These are phyloP conservation scores for Graphilbum ipis-grandicollis DNA, from an alignment of 2,329 filamentous ascomycete genomes.

Conservation along the genomic window DNA sequence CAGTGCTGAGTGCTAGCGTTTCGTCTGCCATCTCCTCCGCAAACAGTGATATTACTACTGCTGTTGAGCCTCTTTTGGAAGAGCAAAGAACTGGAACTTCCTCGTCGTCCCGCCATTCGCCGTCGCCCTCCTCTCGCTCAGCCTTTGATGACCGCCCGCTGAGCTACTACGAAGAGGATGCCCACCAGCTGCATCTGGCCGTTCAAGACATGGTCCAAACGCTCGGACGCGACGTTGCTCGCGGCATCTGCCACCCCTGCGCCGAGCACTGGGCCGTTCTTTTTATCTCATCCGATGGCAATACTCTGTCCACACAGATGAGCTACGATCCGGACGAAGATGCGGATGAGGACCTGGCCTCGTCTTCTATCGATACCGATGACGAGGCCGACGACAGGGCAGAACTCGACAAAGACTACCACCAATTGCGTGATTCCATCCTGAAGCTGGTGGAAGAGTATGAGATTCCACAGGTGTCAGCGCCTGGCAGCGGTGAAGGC, in stretches of 20 bases:
- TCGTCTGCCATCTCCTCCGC: slow-evolving; percentile 57
- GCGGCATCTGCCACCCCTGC: slow-evolving; percentile 59
- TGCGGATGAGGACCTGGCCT: slow-evolving; percentile 42
- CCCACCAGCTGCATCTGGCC: slow-evolving; percentile 46
- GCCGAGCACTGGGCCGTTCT: slow-evolving; percentile 71
- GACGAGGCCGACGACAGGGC: slow-evolving; percentile 44
- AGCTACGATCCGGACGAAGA: slow-evolving; percentile 53
- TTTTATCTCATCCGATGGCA: slow-evolving; percentile 60
- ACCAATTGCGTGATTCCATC: slow-evolving; percentile 65
- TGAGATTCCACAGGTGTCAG: slow-evolving; percentile 54
- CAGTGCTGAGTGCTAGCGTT: slow-evolving; percentile 53
- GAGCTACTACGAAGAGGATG: slow-evolving; percentile 44
- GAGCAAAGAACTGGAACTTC: slow-evolving; percentile 26
- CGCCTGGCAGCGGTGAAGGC: slow-evolving; percentile 39
- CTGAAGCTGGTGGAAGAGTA: slow-evolving; percentile 68
- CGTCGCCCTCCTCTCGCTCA: slow-evolving; percentile 17
- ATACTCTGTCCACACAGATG: slow-evolving; percentile 52
- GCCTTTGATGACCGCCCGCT: slow-evolving; percentile 23
- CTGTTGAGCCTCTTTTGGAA: slow-evolving; percentile 45
- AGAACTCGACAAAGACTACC: slow-evolving; percentile 63
- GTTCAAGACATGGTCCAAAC: slow-evolving; percentile 54
- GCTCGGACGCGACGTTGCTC: slow-evolving; percentile 44
- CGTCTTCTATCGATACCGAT: slow-evolving; percentile 42
- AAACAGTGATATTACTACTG: slow-evolving; percentile 51
- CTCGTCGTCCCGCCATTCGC: slow-evolving; percentile 34